phyloP scores from a whole-genome alignment of 768 basidiomycete genomes.

The Coprinopsis sp. region DNA sequence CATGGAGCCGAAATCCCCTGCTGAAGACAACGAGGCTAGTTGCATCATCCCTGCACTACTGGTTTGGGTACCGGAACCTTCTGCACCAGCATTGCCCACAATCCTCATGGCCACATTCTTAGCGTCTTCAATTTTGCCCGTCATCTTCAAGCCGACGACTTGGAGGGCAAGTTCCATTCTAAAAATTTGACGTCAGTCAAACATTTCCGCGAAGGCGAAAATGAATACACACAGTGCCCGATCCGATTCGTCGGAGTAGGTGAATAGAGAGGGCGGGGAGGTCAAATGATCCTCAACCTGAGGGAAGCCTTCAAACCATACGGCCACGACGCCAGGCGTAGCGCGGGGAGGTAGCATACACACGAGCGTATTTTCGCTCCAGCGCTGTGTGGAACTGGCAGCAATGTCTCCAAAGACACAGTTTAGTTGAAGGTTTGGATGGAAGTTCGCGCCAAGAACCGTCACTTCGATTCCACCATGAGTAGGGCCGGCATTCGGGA shows the following conservation, averaged over 20 bases:
- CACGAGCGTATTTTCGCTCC: conserved; percentile 91
- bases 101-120: conserved; percentile 92
- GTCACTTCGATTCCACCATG: conserved; percentile 95
- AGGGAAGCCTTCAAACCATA: conserved; percentile 79
- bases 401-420: conserved; percentile 83
- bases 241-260: conserved; percentile 88
- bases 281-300: conserved; percentile 51
- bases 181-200: conserved; percentile 14
- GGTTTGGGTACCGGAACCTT: conserved; percentile 38
- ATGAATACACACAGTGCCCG: conserved; percentile 66
- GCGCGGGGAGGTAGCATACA: conserved; percentile 85
- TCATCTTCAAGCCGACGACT: conserved; percentile 95
- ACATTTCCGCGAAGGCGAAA: background rate
- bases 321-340: conserved; percentile 79
- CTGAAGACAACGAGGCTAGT: conserved; percentile 36
- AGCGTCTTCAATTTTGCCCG: conserved; percentile 89
- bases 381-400: conserved; percentile 82
- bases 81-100: conserved; percentile 66
- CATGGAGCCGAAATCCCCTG: conserved; percentile 52
- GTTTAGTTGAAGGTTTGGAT: conserved; percentile 61
- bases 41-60: conserved; percentile 49
- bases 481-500: conserved; percentile 80
- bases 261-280: conserved; percentile 64
- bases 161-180: conserved; percentile 96
- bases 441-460: conserved; percentile 87